Conservation (phyloP, 192 early-diverging fungal species). For the Phlyctochytrium arcticum region DNA sequence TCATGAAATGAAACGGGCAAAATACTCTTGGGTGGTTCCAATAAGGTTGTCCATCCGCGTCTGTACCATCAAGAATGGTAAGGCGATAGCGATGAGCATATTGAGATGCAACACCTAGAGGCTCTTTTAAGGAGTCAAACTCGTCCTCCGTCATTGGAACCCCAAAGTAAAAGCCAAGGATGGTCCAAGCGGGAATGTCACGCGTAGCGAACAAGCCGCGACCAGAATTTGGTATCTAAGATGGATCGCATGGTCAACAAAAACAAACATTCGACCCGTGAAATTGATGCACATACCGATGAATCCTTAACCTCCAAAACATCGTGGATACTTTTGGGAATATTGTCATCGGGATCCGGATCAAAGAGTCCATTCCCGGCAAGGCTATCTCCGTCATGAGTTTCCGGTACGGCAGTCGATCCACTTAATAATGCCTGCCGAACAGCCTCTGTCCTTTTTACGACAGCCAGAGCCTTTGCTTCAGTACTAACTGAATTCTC, state of each 20-base stretch:
- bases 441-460: too few species aligned
- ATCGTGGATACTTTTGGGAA: conserved; percentile 34
- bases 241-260: neutral
- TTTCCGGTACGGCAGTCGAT: neutral
- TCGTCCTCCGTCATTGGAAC: conserved; percentile 96
- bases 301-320: conserved; percentile 36
- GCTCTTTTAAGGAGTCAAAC: conserved; percentile 84
- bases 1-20: conserved; percentile 94
- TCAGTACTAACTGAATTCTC: too few species aligned
- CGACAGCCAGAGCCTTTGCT: too few species aligned
- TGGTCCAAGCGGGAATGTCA: conserved; percentile 65
- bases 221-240: conserved; percentile 38
- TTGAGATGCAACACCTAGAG: conserved; percentile 70
- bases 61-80: conserved; percentile 89
- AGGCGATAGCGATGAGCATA: conserved; percentile 88
- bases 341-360: conserved; percentile 6
- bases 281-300: conserved; percentile 14
- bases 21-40: conserved; percentile 45
- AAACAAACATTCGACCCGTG: neutral
- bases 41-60: conserved; percentile 72
- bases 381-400: neutral
- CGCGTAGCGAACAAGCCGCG: conserved; percentile 43
- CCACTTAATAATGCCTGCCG: neutral
- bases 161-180: conserved; percentile 91
- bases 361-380: conserved; percentile 1